Evolutionary conservation across 1,284 basidiomycete species (phyloP).

Genomic region (Butyriboletus appendiculatus): DNA sequence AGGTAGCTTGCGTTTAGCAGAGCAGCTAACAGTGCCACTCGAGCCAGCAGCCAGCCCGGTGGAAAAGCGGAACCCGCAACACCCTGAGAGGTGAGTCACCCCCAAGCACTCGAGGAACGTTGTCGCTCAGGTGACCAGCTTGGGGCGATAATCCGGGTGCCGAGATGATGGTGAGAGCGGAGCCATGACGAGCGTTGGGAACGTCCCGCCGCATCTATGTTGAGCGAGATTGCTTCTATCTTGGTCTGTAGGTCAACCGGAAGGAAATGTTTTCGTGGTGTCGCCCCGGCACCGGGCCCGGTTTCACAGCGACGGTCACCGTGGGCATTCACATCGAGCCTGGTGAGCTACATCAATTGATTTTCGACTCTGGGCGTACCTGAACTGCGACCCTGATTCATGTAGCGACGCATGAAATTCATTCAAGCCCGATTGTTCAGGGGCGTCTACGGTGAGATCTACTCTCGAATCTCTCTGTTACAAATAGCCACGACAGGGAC

Average conservation of each 20-base stretch:
- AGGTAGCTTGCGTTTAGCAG: too few species aligned
- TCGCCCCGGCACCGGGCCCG: constrained; percentile 23
- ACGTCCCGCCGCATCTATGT: constrained; percentile 16
- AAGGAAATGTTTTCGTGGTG: constrained; percentile 6
- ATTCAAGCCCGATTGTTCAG: constrained; percentile 27
- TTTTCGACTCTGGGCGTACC: constrained; percentile 18
- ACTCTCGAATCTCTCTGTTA: constrained; percentile 18
- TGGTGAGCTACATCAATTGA: constrained; percentile 15
- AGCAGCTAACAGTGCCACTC: too few species aligned
- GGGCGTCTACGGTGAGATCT: constrained; percentile 22
- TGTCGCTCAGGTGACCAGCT: constrained; percentile 4
- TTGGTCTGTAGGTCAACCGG: constrained; percentile 12
- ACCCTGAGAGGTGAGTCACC: too few species aligned
- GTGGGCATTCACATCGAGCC: constrained; percentile 3
- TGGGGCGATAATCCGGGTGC: constrained; percentile 8
- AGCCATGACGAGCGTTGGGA: constrained; percentile 11
- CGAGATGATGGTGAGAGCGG: constrained; percentile 18
- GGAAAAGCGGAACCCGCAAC: too few species aligned
- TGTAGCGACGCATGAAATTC: constrained; percentile 21
- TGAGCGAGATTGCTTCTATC: constrained; percentile 14
- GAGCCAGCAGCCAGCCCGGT: too few species aligned
- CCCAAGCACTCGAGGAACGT: not conserved
- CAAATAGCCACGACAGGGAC: constrained; percentile 26
- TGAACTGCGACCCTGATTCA: constrained; percentile 35
- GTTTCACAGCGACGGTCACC: constrained; percentile 12